Evolutionary conservation across 495 filamentous ascomycete genomes (phyloP).

Genomic region (Penicillium paxilli): DNA sequence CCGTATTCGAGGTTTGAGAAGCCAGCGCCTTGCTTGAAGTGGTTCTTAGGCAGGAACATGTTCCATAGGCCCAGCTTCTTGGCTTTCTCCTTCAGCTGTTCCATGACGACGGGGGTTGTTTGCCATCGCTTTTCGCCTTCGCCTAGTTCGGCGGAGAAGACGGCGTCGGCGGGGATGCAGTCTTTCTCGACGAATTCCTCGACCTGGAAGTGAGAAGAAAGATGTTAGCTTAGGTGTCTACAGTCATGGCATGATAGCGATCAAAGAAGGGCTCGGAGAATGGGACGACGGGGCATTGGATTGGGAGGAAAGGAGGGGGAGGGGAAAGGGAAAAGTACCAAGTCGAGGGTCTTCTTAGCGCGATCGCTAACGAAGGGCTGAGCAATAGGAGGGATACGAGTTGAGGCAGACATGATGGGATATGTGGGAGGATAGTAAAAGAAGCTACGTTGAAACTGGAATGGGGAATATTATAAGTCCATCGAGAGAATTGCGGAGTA

Average conservation of each 20-base stretch:
- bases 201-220: slow-evolving; percentile 49
- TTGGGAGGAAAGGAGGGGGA: background rate
- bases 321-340: slow-evolving; percentile 41
- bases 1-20: slow-evolving; percentile 92
- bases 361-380: slow-evolving; percentile 71
- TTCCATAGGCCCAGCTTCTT: slow-evolving; percentile 92
- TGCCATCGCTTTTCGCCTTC: slow-evolving; percentile 73
- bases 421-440: background rate
- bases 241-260: no score
- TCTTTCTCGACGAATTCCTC: slow-evolving; percentile 97
- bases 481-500: slow-evolving; percentile 28
- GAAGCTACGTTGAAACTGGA: background rate
- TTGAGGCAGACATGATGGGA: slow-evolving; percentile 56
- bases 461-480: slow-evolving; percentile 21
- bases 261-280: background rate
- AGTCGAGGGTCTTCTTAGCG: slow-evolving; percentile 71
- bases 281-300: background rate
- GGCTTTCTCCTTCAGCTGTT: slow-evolving; percentile 84
- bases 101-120: slow-evolving; percentile 75
- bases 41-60: slow-evolving; percentile 91
- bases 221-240: background rate
- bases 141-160: slow-evolving; percentile 78
- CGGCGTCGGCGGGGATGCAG: slow-evolving; percentile 81
- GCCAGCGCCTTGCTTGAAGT: slow-evolving; percentile 91
- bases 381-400: slow-evolving; percentile 67